Percentiles rank a stretch among this genome's conserved stretches.
Conservation (phyloP, 176 grass and related monocot species). For the Ananas comosus region DNA sequence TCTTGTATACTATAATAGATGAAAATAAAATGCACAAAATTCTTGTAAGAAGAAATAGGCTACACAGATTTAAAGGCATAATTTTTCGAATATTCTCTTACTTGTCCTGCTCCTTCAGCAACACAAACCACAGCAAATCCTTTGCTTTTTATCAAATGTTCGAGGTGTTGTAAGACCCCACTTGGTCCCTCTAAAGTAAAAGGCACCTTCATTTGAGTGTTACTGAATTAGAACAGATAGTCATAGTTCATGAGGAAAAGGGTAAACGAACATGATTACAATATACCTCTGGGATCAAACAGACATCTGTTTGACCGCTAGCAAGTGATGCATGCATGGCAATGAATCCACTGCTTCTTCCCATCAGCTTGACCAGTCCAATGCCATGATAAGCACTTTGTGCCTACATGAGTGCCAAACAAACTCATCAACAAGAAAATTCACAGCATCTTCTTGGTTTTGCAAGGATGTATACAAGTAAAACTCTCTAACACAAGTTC, state of each 20-base stretch:
- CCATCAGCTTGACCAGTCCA: conserved; percentile 92
- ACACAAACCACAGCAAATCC: conserved; percentile 85
- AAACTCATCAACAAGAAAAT: neutral
- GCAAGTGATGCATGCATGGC: conserved; percentile 98
- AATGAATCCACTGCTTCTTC: conserved; percentile 92
- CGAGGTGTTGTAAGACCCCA: conserved; percentile 73
- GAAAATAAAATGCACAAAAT: neutral
- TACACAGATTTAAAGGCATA: conserved; percentile 5
- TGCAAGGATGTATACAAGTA: neutral
- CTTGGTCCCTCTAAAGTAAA: conserved; percentile 69
- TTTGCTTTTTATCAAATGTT: conserved; percentile 77
- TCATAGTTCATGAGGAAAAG: neutral
- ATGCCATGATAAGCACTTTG: conserved; percentile 94
- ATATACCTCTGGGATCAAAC: conserved; percentile 87
- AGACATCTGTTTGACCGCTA: conserved; percentile 92
- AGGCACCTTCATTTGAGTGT: conserved; percentile 52
- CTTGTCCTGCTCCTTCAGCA: conserved; percentile 96
- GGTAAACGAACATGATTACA: conserved; percentile 17
- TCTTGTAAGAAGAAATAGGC: neutral
- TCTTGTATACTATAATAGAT: neutral
- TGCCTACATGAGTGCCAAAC: conserved; percentile 33
- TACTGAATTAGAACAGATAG: neutral
- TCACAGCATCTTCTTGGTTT: no score
- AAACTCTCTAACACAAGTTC: neutral
- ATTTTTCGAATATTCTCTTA: conserved; percentile 23